Base-by-base conservation (phyloP, 2,329 filamentous ascomycete species). In the Colletotrichum musae region DNA sequence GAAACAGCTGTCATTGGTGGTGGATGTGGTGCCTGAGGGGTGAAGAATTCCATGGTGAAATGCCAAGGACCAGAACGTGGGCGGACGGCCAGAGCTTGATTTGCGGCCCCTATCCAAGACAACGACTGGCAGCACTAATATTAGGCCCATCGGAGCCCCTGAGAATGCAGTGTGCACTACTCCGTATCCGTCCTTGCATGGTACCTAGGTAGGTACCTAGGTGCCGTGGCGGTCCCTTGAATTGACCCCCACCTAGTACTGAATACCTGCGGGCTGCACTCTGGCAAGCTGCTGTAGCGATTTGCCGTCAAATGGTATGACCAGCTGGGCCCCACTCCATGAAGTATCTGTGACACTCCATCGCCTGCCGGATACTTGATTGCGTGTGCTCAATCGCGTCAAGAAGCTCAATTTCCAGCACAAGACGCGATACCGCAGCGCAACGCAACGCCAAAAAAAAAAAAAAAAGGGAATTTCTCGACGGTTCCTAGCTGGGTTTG, bases 111-210 rank as follows among this genome's bases (percentile, higher is more conserved):
- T 59, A 68, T 58, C 45, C 63, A 67, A 63, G 64, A 68, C 63
- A 68, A 60, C 32, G 32, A 36, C 32, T 36, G 7, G 56, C 58
- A 68, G 68, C 68, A 64, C 68, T 68, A 60, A 70, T 64, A 63
- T 70, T 64, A 57, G 68, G 66, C 68, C 64, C 68, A 70, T 70
- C 58, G 41, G 28, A 68, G 58, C 68, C 68, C 68, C 68, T 72
- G 70, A 70, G 63, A 71, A 39, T 56, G 60, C 68, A 59, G 65
- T 60, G 61, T 59, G 64, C 61, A 12, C 16, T 16, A 18, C 18
- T 18, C 18, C 18, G 18, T 18, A 24, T 24, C 21, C 21, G 21
- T 24, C 2, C 21, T 24, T 24, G 21, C 21, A 24, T 24, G 21
- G 21, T 24, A 24, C 21, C 21, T 24, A 24, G 21, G 2, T 24